These are phyloP conservation scores for Nematocida sp. DNA, from an alignment of 371 early-diverging fungal species.

Conservation along the genomic window DNA sequence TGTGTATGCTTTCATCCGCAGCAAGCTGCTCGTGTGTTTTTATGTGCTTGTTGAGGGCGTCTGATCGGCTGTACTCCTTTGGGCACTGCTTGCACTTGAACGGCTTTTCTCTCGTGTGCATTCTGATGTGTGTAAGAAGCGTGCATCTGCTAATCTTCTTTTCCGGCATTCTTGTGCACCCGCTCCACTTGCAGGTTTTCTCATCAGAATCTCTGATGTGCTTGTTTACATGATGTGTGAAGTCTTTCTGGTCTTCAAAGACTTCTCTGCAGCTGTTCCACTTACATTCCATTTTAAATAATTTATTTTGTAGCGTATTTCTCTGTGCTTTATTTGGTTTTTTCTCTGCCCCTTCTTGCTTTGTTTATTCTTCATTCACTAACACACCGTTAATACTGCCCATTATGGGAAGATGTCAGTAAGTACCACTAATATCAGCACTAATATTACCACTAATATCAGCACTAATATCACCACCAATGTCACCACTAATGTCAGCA, in stretches of 20 bases:
- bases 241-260: constrained; percentile 50
- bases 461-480: too few relatives aligned
- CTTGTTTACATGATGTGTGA: constrained; percentile 42
- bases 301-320: constrained; percentile 20
- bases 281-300: constrained; percentile 42
- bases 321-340: background rate
- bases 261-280: constrained; percentile 43
- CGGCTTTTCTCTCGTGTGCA: constrained; percentile 58
- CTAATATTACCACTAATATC: too few relatives aligned
- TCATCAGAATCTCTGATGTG: constrained; percentile 41
- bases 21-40: constrained; percentile 58
- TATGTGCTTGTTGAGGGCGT: constrained; percentile 62
- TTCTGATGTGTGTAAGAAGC: constrained; percentile 54
- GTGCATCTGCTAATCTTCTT: constrained; percentile 50
- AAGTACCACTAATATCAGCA: too few relatives aligned
- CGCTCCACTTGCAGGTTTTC: constrained; percentile 54
- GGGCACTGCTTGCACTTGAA: constrained; percentile 59
- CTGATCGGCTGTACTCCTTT: constrained; percentile 58
- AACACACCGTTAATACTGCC: background rate
- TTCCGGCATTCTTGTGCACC: constrained; percentile 45
- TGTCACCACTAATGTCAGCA: too few relatives aligned
- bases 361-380: background rate
- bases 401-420: too few relatives aligned
- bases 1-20: constrained; percentile 36
- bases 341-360: background rate